Conservation (phyloP, 2,329 filamentous ascomycete species). For the Pezicula radicicola region DNA sequence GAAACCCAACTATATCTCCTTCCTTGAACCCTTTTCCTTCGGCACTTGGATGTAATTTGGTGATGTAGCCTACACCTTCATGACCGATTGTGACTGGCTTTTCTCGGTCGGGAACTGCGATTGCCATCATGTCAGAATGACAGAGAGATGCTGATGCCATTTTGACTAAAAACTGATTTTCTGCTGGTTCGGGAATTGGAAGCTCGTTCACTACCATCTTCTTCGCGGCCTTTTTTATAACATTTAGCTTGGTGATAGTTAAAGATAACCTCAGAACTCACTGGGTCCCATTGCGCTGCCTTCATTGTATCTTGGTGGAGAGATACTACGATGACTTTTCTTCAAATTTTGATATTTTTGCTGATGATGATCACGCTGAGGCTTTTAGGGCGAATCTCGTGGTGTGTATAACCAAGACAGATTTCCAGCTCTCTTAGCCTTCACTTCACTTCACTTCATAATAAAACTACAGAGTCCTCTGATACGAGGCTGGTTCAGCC, state of each 20-base stretch:
- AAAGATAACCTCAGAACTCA: not conserved
- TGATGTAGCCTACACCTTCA: conserved; percentile 42
- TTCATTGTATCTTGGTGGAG: conserved; percentile 6
- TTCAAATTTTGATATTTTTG: too few species aligned
- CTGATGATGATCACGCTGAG: too few species aligned
- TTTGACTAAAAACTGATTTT: conserved; percentile 30
- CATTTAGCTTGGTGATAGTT: not conserved
- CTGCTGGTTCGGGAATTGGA: conserved; percentile 3
- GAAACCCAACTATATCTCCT: conserved; percentile 42
- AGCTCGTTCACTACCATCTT: conserved; percentile 6
- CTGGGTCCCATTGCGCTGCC: conserved; percentile 12
- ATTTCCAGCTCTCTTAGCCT: not conserved
- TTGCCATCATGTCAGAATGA: conserved; percentile 25
- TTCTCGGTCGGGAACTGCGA: conserved; percentile 13
- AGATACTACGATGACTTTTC: not conserved
- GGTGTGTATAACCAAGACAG: not conserved
- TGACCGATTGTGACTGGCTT: conserved; percentile 36
- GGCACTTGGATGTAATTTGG: conserved; percentile 32
- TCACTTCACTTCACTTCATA: too few species aligned
- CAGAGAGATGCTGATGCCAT: conserved; percentile 33
- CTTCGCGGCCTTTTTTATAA: not conserved
- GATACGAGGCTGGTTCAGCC: not conserved
- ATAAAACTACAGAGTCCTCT: too few species aligned
- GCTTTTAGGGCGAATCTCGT: too few species aligned
- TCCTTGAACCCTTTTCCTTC: conserved; percentile 36